Evolutionary conservation across 352 stramenopile genomes (phyloP).

Genomic region (Pythium guiyangense): DNA sequence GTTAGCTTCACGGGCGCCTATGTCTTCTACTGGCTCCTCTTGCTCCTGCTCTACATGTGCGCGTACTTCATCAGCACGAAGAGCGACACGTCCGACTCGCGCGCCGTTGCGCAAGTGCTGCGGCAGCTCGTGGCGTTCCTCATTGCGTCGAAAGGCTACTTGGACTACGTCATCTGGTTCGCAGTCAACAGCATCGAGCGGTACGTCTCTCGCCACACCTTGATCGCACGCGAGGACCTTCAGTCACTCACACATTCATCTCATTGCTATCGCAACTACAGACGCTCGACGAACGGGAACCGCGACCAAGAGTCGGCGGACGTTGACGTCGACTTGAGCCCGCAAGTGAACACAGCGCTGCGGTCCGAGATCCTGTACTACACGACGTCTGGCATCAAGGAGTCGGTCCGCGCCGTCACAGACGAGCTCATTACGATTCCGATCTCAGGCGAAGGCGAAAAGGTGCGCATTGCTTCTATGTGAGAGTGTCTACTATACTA

Average conservation of each 20-base stretch:
- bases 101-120: constrained; percentile 64
- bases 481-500: too few relatives aligned
- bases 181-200: constrained; percentile 86
- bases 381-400: constrained; percentile 87
- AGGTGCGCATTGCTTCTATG: constrained; percentile 19
- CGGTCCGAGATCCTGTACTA: constrained; percentile 89
- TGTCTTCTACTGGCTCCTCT: constrained; percentile 87
- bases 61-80: constrained; percentile 85
- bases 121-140: constrained; percentile 82
- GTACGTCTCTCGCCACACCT: constrained; percentile 10
- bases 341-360: constrained; percentile 85
- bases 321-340: constrained; percentile 81
- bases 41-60: constrained; percentile 87
- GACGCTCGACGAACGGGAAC: constrained; percentile 31
- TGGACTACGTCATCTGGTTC: constrained; percentile 90
- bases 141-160: constrained; percentile 78
- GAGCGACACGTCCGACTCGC: constrained; percentile 46
- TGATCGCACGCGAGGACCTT: too few relatives aligned
- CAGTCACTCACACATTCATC: background rate
- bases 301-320: constrained; percentile 60
- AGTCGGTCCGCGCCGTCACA: constrained; percentile 68
- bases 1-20: constrained; percentile 79
- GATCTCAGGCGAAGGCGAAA: constrained; percentile 72
- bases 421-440: constrained; percentile 77
- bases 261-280: constrained; percentile 1